Percentiles rank a stretch among this genome's conserved stretches.
Conservation (phyloP, 257 asterid species). For the Solanum sejunctum region DNA sequence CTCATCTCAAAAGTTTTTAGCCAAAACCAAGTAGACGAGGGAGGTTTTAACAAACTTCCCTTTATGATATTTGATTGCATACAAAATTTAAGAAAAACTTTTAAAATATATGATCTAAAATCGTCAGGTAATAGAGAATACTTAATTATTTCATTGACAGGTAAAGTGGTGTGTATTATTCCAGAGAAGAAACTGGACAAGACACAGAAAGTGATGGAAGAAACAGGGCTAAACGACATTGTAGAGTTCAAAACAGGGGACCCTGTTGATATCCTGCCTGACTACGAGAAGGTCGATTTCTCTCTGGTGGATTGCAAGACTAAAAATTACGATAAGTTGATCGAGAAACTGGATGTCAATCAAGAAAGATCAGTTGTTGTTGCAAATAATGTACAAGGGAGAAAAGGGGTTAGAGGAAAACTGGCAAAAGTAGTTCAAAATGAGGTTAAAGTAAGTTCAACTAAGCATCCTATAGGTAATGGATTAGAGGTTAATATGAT, state of each 20-base stretch:
- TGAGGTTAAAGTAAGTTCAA: slow-evolving; percentile 25
- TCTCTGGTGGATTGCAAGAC: slow-evolving; percentile 40
- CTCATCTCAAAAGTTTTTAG: not conserved
- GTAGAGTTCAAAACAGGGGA: slow-evolving; percentile 52
- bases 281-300: slow-evolving; percentile 40
- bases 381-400: slow-evolving; percentile 40
- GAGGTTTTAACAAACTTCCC: not conserved
- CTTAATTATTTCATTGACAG: not conserved
- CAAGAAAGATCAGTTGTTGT: slow-evolving; percentile 41
- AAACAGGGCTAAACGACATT: slow-evolving; percentile 31
- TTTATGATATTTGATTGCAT: too few relatives aligned
- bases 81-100: too few relatives aligned
- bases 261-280: slow-evolving; percentile 29
- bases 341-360: slow-evolving; percentile 29
- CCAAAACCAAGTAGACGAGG: not conserved
- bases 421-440: slow-evolving; percentile 33
- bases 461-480: slow-evolving; percentile 39
- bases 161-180: slow-evolving; percentile 33
- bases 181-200: slow-evolving; percentile 21
- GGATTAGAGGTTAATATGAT: slow-evolving; percentile 57
- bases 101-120: too few relatives aligned
- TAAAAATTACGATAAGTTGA: slow-evolving; percentile 18
- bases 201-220: slow-evolving; percentile 32
- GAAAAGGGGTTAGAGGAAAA: slow-evolving; percentile 27
- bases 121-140: not conserved